Conservation (phyloP, 805 yeast genomes). For the Candida glaebosa region DNA sequence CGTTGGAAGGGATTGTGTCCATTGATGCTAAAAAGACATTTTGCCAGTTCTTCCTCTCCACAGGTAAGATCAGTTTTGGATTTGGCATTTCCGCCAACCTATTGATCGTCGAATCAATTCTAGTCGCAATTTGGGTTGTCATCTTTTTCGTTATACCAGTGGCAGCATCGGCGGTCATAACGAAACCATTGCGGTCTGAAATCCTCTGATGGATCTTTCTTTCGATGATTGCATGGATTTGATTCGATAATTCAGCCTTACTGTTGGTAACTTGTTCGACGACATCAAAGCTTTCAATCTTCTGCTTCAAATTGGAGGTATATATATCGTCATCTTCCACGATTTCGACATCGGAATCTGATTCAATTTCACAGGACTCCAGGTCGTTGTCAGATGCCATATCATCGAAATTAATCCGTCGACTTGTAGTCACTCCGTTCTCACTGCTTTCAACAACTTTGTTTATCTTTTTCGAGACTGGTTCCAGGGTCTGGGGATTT, state of each 20-base stretch:
- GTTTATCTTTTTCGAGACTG: neutral
- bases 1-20: constrained; percentile 9
- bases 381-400: neutral
- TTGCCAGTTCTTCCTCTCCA: constrained; percentile 20
- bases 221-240: constrained; percentile 12
- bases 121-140: constrained; percentile 9
- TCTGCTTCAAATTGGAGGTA: constrained; percentile 14
- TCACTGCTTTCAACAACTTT: neutral
- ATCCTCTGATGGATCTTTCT: constrained; percentile 7
- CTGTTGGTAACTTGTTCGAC: constrained; percentile 3
- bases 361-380: constrained; percentile 3
- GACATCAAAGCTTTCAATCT: neutral
- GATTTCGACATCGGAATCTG: constrained; percentile 1
- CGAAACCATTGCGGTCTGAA: neutral
- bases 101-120: constrained; percentile 9
- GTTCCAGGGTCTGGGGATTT: no score
- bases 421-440: neutral
- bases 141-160: constrained; percentile 7
- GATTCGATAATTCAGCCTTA: constrained; percentile 8
- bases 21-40: constrained; percentile 24
- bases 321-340: constrained; percentile 11
- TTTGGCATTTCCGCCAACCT: constrained; percentile 7
- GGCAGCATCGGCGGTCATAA: neutral
- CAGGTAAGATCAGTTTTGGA: constrained; percentile 2
- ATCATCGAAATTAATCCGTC: neutral